phyloP scores from a whole-genome alignment of 441 rosid species.

The Erodium texanum region DNA sequence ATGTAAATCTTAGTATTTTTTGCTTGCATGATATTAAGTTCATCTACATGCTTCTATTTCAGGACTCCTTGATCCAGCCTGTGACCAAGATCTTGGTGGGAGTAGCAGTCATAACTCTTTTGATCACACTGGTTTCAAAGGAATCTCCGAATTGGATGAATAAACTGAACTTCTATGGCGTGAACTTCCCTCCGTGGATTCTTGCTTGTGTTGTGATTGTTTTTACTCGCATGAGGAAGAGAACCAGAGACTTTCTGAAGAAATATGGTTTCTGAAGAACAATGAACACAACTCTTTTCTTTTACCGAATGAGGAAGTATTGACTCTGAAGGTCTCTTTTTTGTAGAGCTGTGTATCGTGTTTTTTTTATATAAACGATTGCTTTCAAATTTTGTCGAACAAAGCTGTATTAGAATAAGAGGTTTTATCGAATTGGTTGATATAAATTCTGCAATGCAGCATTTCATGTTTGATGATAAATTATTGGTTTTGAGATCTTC shows the following conservation, averaged over 20 bases:
- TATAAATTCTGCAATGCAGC: too few relatives aligned
- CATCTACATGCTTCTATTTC: constrained; percentile 21
- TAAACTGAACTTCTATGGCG: constrained; percentile 33
- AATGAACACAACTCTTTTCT: constrained; percentile 24
- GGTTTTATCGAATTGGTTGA: too few relatives aligned
- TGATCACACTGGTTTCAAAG: constrained; percentile 44
- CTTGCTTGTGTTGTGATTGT: constrained; percentile 79
- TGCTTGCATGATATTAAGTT: neutral
- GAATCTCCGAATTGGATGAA: constrained; percentile 64
- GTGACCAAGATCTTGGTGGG: constrained; percentile 66
- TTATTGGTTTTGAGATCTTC: too few relatives aligned
- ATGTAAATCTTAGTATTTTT: too few relatives aligned
- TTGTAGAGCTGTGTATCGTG: too few relatives aligned
- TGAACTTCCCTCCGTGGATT: constrained; percentile 75
- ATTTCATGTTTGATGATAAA: too few relatives aligned
- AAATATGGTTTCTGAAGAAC: constrained; percentile 51
- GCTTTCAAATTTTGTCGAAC: too few relatives aligned
- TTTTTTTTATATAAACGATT: too few relatives aligned
- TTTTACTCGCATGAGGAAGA: constrained; percentile 78
- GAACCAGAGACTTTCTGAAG: constrained; percentile 56
- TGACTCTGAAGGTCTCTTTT: too few relatives aligned
- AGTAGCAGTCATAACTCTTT: constrained; percentile 39
- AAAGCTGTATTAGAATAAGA: too few relatives aligned
- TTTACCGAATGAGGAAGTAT: too few relatives aligned
- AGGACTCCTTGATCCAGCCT: constrained; percentile 80